A percentile compares a stretch with the other conserved stretches of the same genome.
These are phyloP conservation scores for Boletus rufocinnamomeus DNA, from an alignment of 768 basidiomycete genomes.

Conservation along the genomic window DNA sequence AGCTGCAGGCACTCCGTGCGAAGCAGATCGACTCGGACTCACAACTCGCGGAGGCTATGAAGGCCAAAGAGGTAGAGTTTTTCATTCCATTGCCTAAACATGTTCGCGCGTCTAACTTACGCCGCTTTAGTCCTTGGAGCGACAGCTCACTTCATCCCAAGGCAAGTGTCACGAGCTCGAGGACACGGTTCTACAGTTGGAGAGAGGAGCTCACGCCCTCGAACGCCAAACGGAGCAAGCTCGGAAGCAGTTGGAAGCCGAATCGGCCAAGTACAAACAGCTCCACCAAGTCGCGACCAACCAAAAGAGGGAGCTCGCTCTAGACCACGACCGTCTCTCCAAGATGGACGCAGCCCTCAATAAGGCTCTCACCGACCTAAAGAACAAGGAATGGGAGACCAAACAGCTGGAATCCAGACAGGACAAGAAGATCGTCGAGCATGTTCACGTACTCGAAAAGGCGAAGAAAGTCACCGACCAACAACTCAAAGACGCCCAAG, in stretches of 20 bases:
- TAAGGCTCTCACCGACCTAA: conserved; percentile 77
- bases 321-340: conserved; percentile 65
- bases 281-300: conserved; percentile 64
- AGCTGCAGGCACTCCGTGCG: conserved; percentile 66
- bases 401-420: conserved; percentile 84
- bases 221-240: conserved; percentile 70
- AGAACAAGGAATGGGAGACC: conserved; percentile 81
- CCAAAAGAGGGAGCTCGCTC: conserved; percentile 69
- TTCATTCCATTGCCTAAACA: background rate
- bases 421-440: conserved; percentile 98
- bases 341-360: conserved; percentile 81
- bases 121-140: conserved; percentile 63
- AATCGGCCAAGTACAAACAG: conserved; percentile 70
- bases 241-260: conserved; percentile 72
- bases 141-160: conserved; percentile 70
- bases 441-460: conserved; percentile 94
- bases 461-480: conserved; percentile 94
- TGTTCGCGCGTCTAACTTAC: background rate
- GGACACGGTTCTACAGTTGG: conserved; percentile 80
- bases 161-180: conserved; percentile 84
- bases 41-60: conserved; percentile 58
- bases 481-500: conserved; percentile 79
- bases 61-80: conserved; percentile 70
- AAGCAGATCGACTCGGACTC: conserved; percentile 69
- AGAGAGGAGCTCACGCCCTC: conserved; percentile 77